Percentiles rank a stretch among this genome's conserved stretches.
Conservation (phyloP, 352 stramenopile genomes). For the Globisporangium parvum region DNA sequence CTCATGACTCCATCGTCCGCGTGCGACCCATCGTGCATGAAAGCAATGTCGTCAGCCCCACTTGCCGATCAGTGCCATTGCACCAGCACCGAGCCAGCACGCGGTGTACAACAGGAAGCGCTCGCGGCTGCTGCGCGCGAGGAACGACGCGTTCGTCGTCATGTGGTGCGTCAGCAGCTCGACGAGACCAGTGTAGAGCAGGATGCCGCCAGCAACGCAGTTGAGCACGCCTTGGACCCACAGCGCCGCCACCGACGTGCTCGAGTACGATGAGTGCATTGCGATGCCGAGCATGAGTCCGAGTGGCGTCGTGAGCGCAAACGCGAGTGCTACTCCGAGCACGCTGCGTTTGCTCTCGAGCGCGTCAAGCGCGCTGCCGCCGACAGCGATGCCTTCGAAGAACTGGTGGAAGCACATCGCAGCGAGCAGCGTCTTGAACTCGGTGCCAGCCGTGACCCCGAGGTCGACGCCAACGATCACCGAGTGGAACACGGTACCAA, state of each 20-base stretch:
- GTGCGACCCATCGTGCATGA: too few relatives aligned
- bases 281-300: slow-evolving; percentile 54
- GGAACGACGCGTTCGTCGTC: slow-evolving; percentile 57
- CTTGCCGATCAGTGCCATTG: slow-evolving; percentile 66
- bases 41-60: too few relatives aligned
- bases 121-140: slow-evolving; percentile 22
- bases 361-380: slow-evolving; percentile 31
- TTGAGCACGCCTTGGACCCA: slow-evolving; percentile 61
- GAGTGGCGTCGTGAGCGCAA: slow-evolving; percentile 47
- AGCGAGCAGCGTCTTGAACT: slow-evolving; percentile 56
- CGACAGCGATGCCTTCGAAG: slow-evolving; percentile 63
- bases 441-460: slow-evolving; percentile 32
- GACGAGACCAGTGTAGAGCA: slow-evolving; percentile 50
- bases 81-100: slow-evolving; percentile 43
- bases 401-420: slow-evolving; percentile 76
- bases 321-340: slow-evolving; percentile 40
- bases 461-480: slow-evolving; percentile 65
- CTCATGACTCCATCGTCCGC: too few relatives aligned
- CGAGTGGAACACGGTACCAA: slow-evolving; percentile 57
- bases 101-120: slow-evolving; percentile 38
- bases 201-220: slow-evolving; percentile 56
- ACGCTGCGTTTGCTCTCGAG: slow-evolving; percentile 35
- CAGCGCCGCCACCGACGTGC: slow-evolving; percentile 33
- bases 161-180: slow-evolving; percentile 59
- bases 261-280: slow-evolving; percentile 45